A percentile compares a stretch with the other conserved stretches of the same genome.
phyloP scores from a whole-genome alignment of 129 eudicot species.

The Ambrosia trifida region DNA sequence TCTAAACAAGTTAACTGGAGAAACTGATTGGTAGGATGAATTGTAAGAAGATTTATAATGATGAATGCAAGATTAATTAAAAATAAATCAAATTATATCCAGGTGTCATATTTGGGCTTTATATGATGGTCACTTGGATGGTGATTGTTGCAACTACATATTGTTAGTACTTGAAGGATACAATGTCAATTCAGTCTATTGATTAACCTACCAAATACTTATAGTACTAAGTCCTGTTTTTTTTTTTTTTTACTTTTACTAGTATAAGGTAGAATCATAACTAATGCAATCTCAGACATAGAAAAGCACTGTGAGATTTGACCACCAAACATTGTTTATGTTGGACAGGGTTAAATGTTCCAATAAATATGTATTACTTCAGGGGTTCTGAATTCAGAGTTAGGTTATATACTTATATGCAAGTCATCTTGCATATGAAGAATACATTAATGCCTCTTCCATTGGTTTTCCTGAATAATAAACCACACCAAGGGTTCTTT shows the following conservation, averaged over 20 bases:
- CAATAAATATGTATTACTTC: background rate
- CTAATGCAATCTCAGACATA: background rate
- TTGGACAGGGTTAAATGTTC: background rate
- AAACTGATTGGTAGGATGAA: background rate
- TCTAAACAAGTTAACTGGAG: background rate
- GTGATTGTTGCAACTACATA: conserved; percentile 1
- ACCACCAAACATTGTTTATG: background rate
- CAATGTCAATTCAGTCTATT: conserved; percentile 8
- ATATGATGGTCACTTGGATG: conserved; percentile 2
- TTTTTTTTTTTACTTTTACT: background rate
- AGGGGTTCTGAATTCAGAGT: background rate
- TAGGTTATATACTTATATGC: background rate
- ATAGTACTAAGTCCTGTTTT: background rate
- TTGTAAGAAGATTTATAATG: background rate
- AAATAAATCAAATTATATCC: background rate
- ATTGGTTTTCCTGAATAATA: background rate
- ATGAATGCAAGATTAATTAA: background rate
- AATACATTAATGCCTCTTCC: background rate
- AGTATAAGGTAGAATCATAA: background rate
- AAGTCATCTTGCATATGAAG: background rate
- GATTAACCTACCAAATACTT: background rate
- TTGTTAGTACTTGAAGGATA: background rate
- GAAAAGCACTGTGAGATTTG: background rate
- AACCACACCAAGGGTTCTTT: background rate
- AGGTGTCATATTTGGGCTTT: background rate